Evolutionary conservation across 2,329 filamentous ascomycete genomes (phyloP).

Genomic region (Talaromyces islandicus): DNA sequence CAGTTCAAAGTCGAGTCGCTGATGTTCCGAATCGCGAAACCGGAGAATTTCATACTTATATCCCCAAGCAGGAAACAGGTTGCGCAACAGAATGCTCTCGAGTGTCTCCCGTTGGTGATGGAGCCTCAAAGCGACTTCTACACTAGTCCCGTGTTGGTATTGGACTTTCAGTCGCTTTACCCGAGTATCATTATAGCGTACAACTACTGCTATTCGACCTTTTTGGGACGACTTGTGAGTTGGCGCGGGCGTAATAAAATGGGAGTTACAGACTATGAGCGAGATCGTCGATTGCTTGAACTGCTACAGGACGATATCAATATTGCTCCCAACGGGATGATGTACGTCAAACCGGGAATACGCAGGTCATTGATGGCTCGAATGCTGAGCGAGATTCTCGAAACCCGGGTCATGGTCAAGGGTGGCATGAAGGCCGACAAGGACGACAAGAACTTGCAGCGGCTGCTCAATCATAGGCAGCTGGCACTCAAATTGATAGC

Average conservation of each 20-base stretch:
- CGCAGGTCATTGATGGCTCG: constrained; percentile 88
- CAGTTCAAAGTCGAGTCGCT: constrained; percentile 98
- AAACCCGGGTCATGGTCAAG: constrained; percentile 97
- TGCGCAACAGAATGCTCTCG: constrained; percentile 85
- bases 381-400: constrained; percentile 92
- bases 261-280: constrained; percentile 83
- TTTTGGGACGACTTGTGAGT: constrained; percentile 73
- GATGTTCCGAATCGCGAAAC: constrained; percentile 98
- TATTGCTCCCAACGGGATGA: constrained; percentile 91
- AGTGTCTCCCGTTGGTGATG: constrained; percentile 94
- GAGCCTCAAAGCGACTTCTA: constrained; percentile 95
- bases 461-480: constrained; percentile 86
- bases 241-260: constrained; percentile 94
- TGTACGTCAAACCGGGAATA: constrained; percentile 81
- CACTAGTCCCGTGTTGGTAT: constrained; percentile 76
- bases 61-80: constrained; percentile 91
- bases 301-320: constrained; percentile 82
- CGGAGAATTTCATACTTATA: constrained; percentile 85
- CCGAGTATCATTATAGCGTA: constrained; percentile 99
- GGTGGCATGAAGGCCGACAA: constrained; percentile 92
- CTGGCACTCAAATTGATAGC: constrained; percentile 91
- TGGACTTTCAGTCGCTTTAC: constrained; percentile 95
- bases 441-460: constrained; percentile 77
- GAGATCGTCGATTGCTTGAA: constrained; percentile 67
- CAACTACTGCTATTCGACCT: constrained; percentile 98